Percentiles rank a stretch among this genome's conserved stretches.
Evolutionary conservation across 345 rosid species (phyloP).

Genomic region (Salix dunnii): DNA sequence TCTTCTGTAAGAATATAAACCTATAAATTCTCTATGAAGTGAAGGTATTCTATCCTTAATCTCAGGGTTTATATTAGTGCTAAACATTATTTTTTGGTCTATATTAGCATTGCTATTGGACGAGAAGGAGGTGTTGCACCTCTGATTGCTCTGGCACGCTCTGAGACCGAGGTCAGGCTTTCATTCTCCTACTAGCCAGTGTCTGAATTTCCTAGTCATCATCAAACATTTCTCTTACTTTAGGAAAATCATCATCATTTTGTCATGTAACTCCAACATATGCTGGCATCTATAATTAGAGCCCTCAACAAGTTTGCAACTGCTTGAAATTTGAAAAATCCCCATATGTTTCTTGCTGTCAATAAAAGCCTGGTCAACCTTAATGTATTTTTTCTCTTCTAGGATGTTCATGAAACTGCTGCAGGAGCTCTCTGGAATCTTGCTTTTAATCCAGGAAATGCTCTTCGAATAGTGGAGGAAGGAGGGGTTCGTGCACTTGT

Average conservation of each 20-base stretch:
- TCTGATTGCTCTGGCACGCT: constrained; percentile 35
- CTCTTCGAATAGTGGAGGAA: constrained; percentile 37
- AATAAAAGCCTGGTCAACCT: background rate
- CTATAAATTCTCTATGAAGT: background rate
- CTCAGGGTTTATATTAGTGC: background rate
- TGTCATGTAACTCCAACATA: background rate
- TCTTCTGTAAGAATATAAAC: background rate
- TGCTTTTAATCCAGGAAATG: constrained; percentile 39
- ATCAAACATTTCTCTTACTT: background rate
- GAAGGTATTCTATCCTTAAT: constrained; percentile 1
- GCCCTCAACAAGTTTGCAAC: background rate
- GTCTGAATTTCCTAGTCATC: background rate
- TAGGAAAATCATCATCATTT: background rate
- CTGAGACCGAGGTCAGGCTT: constrained; percentile 27
- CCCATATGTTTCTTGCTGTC: background rate
- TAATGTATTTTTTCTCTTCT: constrained; percentile 1
- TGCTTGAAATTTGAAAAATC: background rate
- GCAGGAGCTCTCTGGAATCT: constrained; percentile 54
- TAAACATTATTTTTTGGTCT: constrained; percentile 5
- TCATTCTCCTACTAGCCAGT: constrained; percentile 5
- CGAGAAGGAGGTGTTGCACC: constrained; percentile 43
- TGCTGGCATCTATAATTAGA: background rate
- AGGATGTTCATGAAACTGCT: constrained; percentile 55
- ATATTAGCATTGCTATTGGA: constrained; percentile 39
- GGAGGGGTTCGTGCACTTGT: constrained; percentile 42